Conservation (phyloP, 495 filamentous ascomycete species). For the Astrocystis sublimbata region DNA sequence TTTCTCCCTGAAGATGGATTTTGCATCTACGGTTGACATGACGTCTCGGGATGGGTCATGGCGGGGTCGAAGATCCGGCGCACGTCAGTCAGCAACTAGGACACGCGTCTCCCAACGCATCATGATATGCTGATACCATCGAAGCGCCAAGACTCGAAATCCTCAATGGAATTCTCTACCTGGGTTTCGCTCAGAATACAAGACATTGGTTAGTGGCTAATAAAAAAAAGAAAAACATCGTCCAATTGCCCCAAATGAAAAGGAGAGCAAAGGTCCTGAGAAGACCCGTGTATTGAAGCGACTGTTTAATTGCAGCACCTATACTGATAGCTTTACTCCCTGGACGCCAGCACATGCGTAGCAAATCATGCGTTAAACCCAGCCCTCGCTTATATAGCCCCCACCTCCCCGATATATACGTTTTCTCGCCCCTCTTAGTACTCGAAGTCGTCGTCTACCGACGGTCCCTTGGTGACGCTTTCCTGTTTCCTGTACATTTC, state of each 20-base stretch:
- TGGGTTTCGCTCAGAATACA: no score
- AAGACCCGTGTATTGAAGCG: neutral
- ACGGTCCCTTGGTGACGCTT: conserved; percentile 70
- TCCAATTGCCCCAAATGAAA: no score
- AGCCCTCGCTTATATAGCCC: neutral
- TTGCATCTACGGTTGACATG: no score
- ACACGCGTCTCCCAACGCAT: conserved; percentile 2
- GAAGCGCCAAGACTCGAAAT: no score
- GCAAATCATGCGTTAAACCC: neutral
- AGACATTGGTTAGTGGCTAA: no score
- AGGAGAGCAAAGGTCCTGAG: neutral
- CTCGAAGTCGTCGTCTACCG: conserved; percentile 97
- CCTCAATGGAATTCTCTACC: no score
- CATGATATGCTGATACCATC: no score
- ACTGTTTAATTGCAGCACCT: neutral
- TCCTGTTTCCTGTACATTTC: conserved; percentile 98
- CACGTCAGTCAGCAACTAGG: neutral
- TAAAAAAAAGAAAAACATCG: no score
- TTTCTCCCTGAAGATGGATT: no score
- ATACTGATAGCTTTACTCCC: conserved; percentile 1
- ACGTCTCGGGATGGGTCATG: neutral
- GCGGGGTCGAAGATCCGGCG: neutral
- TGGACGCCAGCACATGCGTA: conserved; percentile 13
- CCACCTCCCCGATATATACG: neutral
- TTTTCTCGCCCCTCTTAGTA: conserved; percentile 57